Conservation (phyloP, 1,139 yeast genomes). For the Debaryomyces subglobosus region DNA sequence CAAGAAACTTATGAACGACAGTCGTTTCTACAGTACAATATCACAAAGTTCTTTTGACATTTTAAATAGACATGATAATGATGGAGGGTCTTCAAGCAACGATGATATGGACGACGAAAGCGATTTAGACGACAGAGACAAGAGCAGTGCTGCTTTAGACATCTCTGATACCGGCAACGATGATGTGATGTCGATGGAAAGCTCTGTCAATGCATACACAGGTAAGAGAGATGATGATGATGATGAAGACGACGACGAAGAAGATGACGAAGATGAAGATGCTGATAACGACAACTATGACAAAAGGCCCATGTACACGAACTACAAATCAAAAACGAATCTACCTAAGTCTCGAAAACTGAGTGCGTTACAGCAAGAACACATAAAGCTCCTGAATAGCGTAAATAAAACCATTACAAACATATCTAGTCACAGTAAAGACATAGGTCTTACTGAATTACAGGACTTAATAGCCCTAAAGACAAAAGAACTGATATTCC, state of each 20-base stretch:
- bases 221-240: conserved; percentile 11
- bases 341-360: not conserved
- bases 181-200: conserved; percentile 23
- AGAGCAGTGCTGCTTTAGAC: conserved; percentile 15
- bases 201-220: conserved; percentile 11
- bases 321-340: not conserved
- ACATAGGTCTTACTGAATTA: conserved; percentile 17
- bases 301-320: not conserved
- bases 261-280: conserved; percentile 1
- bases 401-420: conserved; percentile 7
- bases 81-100: conserved; percentile 3
- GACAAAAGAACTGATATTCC: conserved; percentile 21
- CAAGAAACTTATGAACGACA: conserved; percentile 2
- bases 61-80: conserved; percentile 28
- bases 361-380: not conserved
- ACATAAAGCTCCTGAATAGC: not conserved
- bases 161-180: conserved; percentile 22
- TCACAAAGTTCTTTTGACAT: conserved; percentile 12
- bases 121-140: conserved; percentile 12
- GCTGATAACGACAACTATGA: conserved; percentile 3
- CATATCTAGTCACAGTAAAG: conserved; percentile 8
- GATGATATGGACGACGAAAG: conserved; percentile 16
- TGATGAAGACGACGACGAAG: conserved; percentile 5
- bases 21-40: not conserved
- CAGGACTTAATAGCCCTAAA: conserved; percentile 23